A percentile compares a stretch with the other conserved stretches of the same genome.
Evolutionary conservation across 176 grass and related monocot species (phyloP).

Genomic region (Oryza longistaminata): DNA sequence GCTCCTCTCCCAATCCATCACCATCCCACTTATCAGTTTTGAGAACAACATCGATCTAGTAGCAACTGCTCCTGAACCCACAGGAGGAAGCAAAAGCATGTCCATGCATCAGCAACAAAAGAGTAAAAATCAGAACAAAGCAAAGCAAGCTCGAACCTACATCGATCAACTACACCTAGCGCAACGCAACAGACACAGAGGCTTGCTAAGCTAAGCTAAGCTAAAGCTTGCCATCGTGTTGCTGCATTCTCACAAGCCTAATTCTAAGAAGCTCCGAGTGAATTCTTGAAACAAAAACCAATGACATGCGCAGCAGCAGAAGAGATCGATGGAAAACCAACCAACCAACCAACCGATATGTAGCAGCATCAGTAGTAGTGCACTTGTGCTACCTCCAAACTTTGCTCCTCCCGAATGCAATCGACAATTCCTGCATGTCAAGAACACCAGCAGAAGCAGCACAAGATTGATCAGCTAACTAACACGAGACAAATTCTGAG

Average conservation of each 20-base stretch:
- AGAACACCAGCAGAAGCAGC: background rate
- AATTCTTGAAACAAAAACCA: constrained; percentile 68
- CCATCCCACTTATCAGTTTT: constrained; percentile 33
- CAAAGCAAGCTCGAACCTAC: constrained; percentile 51
- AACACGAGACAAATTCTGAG: background rate
- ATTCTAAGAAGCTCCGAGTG: constrained; percentile 40
- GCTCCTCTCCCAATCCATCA: constrained; percentile 25
- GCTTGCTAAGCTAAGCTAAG: constrained; percentile 23
- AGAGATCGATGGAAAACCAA: constrained; percentile 44
- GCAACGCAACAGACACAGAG: constrained; percentile 43
- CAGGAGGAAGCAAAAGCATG: constrained; percentile 41
- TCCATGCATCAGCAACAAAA: constrained; percentile 36
- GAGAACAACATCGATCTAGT: constrained; percentile 26
- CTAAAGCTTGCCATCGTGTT: constrained; percentile 9
- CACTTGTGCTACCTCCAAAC: constrained; percentile 7
- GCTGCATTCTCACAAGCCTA: constrained; percentile 48
- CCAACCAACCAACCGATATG: constrained; percentile 45
- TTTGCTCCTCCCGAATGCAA: constrained; percentile 31
- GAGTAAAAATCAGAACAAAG: constrained; percentile 44
- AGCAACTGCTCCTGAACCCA: constrained; percentile 32
- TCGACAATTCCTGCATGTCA: background rate
- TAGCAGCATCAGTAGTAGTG: constrained; percentile 7
- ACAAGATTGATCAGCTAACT: background rate
- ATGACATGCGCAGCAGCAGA: constrained; percentile 34
- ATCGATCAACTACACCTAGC: constrained; percentile 52